phyloP scores from a whole-genome alignment of 805 yeast species.

The Candida quercuum region DNA sequence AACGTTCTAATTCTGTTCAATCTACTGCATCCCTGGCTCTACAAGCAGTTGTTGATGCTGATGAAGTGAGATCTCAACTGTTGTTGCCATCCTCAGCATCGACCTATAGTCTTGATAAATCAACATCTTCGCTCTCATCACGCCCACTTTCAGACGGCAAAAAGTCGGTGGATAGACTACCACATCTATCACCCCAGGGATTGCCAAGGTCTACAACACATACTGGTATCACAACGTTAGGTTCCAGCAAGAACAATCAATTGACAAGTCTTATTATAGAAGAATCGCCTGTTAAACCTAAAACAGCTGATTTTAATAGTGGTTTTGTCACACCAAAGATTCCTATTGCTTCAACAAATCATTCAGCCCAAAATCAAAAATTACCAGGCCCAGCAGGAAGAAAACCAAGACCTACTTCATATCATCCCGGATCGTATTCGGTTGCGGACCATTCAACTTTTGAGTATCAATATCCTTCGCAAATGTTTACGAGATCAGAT shows the following conservation, averaged over 20 bases:
- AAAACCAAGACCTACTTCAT: slow-evolving; percentile 80
- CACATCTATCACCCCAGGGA: slow-evolving; percentile 8
- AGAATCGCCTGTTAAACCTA: slow-evolving; percentile 18
- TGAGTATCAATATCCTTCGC: slow-evolving; percentile 4
- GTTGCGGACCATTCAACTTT: slow-evolving; percentile 3
- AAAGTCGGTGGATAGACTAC: slow-evolving; percentile 7
- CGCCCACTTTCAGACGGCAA: slow-evolving; percentile 13
- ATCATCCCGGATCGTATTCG: slow-evolving; percentile 58
- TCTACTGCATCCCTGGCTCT: slow-evolving; percentile 59
- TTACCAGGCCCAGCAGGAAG: slow-evolving; percentile 40
- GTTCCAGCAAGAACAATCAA: slow-evolving; percentile 4
- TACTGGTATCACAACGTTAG: slow-evolving; percentile 21
- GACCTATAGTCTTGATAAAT: slow-evolving; percentile 17
- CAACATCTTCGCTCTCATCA: not conserved
- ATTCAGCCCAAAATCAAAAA: slow-evolving; percentile 18
- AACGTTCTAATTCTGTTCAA: slow-evolving; percentile 33
- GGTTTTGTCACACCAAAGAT: slow-evolving; percentile 20
- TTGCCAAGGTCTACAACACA: slow-evolving; percentile 33
- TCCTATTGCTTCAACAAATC: slow-evolving; percentile 15
- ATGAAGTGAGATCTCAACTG: slow-evolving; percentile 27
- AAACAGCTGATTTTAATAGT: not conserved
- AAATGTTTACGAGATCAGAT: slow-evolving; percentile 31
- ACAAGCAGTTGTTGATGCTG: slow-evolving; percentile 71
- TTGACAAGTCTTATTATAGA: slow-evolving; percentile 16
- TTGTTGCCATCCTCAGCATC: slow-evolving; percentile 14